A percentile compares a stretch with the other conserved stretches of the same genome.
Conservation (phyloP, 106 monocot genomes). For the Chionographis japonica region DNA sequence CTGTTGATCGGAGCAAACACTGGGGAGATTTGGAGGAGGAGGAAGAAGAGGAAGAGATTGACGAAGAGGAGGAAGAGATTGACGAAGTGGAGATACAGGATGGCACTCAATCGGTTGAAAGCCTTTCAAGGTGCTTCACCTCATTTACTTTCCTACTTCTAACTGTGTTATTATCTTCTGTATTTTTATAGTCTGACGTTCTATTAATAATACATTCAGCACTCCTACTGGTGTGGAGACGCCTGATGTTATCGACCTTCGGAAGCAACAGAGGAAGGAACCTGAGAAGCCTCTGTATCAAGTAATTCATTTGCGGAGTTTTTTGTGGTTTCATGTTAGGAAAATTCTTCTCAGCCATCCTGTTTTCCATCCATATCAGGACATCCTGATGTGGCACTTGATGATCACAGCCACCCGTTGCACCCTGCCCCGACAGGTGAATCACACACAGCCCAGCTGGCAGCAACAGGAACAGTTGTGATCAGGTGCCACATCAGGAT, state of each 20-base stretch:
- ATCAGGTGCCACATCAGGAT: too few species aligned
- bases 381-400: too few species aligned
- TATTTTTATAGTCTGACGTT: conserved; percentile 2
- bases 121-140: conserved; percentile 68
- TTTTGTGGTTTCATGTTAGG: too few species aligned
- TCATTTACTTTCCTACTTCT: not conserved
- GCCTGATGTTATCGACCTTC: conserved; percentile 97
- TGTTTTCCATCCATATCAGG: too few species aligned
- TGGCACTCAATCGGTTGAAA: conserved; percentile 95
- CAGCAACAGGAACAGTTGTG: too few species aligned
- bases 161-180: not conserved
- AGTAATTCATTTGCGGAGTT: conserved; percentile 23
- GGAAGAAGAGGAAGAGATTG: conserved; percentile 92
- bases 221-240: conserved; percentile 98
- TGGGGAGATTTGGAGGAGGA: conserved; percentile 99
- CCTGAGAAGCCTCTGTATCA: conserved; percentile 91
- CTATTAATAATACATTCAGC: conserved; percentile 29
- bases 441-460: too few species aligned
- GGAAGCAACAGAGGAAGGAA: conserved; percentile 98
- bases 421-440: too few species aligned
- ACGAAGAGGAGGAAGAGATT: conserved; percentile 81
- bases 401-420: too few species aligned
- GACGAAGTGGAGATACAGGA: conserved; percentile 86
- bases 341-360: too few species aligned
- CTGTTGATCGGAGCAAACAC: conserved; percentile 91